Base-by-base conservation (phyloP, 768 basidiomycete genomes). In the Trichaptum fuscoviolaceum region DNA sequence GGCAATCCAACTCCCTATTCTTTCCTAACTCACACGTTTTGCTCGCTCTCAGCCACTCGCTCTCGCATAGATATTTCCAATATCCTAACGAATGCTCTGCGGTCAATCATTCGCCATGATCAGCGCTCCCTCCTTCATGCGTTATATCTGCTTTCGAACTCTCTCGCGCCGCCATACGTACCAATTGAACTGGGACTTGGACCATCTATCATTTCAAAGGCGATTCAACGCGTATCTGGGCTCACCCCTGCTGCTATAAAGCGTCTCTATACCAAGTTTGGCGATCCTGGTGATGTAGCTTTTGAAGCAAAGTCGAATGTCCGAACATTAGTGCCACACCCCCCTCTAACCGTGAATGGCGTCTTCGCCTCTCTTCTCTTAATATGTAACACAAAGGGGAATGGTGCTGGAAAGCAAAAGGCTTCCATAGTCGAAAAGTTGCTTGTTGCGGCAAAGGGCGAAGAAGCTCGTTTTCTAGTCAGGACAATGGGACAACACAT, bases 241-340 rank as follows among this genome's bases (percentile, higher is more conserved):
- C 77, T 91, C 34, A 83, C 84, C 6, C 70, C 81, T 23, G 75
- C 80, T 8, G 83, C 88, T 15, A 82, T 90, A 60, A 87, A 80
- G 75, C 83, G 79, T 65, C 75, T 94, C 17, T 92, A 92, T 74
- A 89, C 87, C 68, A 78, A 83, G 58, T 85, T 81, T 35, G 95
- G 95, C 4, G 95, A 97, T 76, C 84, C 87, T 26, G 95, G 95
- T 0, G 93, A 95, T 73, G 92, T 95, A 8, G 95, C 95, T 0
- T 94, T 87, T 71, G 85, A 86, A 66, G 93, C 94, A 10, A 94
- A 90, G 73, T 86, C 87, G 3, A 91, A 85, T 66, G 75, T 92
- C 24, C 83, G 91, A 58, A 91, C 91, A 4, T 81, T 95, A 26
- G 74, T 92, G 26, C 86, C 90, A 1, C 91, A 91, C 71, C 79